These are phyloP conservation scores for Citrus reticulata DNA, from an alignment of 345 rosid species.

Conservation along the genomic window DNA sequence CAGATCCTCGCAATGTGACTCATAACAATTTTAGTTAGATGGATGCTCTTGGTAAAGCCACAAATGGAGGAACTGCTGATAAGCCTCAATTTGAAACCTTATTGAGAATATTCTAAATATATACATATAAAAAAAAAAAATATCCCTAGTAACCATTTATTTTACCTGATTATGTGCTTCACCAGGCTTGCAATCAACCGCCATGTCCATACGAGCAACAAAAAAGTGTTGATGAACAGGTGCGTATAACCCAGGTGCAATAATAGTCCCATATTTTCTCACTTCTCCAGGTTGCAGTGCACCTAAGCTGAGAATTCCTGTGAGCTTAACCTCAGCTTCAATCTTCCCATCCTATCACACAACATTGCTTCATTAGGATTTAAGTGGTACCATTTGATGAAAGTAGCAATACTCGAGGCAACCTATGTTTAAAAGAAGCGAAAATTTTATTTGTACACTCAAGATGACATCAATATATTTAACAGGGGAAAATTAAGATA, in stretches of 20 bases:
- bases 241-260: slow-evolving; percentile 78
- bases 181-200: slow-evolving; percentile 71
- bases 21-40: not conserved
- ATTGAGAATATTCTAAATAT: not conserved
- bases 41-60: not conserved
- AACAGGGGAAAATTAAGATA: not conserved
- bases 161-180: slow-evolving; percentile 64
- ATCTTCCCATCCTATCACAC: slow-evolving; percentile 60
- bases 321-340: slow-evolving; percentile 76
- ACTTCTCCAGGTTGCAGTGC: slow-evolving; percentile 68
- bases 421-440: slow-evolving; percentile 1
- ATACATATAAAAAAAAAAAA: not conserved
- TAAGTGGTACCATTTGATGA: not conserved
- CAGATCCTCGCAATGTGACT: not conserved
- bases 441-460: not conserved
- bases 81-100: not conserved
- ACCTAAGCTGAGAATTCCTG: slow-evolving; percentile 73
- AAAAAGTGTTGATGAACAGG: slow-evolving; percentile 84
- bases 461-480: not conserved
- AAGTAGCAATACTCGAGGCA: not conserved
- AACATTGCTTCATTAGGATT: slow-evolving; percentile 1
- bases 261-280: slow-evolving; percentile 70
- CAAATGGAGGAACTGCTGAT: not conserved
- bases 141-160: not conserved
- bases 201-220: slow-evolving; percentile 79